Base-by-base conservation (phyloP, 192 early-diverging fungal genomes). In the Jimgerdemannia flammicorona region DNA sequence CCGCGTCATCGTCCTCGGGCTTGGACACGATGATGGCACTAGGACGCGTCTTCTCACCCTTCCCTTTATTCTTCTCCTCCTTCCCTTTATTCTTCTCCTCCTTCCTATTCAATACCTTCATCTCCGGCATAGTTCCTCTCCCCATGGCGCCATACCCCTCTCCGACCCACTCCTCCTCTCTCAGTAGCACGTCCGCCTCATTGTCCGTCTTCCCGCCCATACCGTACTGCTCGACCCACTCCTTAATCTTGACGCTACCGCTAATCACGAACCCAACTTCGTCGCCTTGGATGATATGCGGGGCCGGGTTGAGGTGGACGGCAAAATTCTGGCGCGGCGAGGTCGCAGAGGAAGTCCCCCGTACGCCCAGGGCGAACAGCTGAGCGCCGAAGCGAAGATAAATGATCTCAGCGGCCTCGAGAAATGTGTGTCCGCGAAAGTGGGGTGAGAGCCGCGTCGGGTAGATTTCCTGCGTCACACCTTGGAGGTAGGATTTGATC, bases 391-490 rank as follows among this genome's bases (percentile, higher is more conserved):
- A 85, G 67, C 84, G 87, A 44, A 75, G 67, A 79, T 88, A 93
- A 4, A 91, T 82, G 18, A 78, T 68, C 54, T 90, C 82, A 3
- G 90, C 87, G 4, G 81, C 89, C 44, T 84, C 75, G 69, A 80
- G 77, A 79, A 92, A 93, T 74, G 79, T 78, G 64, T 83, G 68
- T 42, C 88, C 88, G 7, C 74, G 72, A 44, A 88, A 81, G 0
- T 78, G 49, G 1, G 83, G 66, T 14, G 89, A 83, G 39, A 93
- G 75, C 4, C 71, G 73, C 3, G 87, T 84, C 8, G 88, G 71
- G 73, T 93, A 93, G 43, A 93, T 89, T 76, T 93, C 92, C 65
- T 90, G 87, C 59, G 74, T 77, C 65, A 87, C 85, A 40, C 91
- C 90, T 64, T 77, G 73, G 2, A 89, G 78, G 66, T 92, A 93